Evolutionary conservation across 257 asterid genomes (phyloP), one percentile per base, ranked within the genome.

Genomic region (Plantago elongata): DNA sequence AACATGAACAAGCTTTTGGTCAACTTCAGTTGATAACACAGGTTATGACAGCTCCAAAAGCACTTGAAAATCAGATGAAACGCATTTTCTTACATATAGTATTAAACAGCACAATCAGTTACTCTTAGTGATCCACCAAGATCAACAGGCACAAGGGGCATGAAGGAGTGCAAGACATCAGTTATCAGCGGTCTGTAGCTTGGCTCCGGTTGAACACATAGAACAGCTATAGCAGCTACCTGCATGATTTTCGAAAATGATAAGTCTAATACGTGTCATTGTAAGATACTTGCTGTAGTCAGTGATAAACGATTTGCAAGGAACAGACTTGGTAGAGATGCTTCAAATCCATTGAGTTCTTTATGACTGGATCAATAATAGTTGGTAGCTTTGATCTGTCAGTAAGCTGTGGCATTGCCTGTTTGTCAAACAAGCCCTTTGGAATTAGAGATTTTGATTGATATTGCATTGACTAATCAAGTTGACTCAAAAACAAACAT

Each of bases 161-260:
- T 92, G 72, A 88, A 88, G 40, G 98, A 92, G 77, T 92, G 97
- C 71, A 88, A 75, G 67, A 92, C 98, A 30, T 88, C 98, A 0
- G 97, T 92, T 66, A 92, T 92, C 78, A 92, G 68, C 5, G 98
- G 98, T 58, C 98, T 73, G 57, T 92, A 92, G 64, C 98, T 86
- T 44, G 98, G 98, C 78, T 92, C 98, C 2, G 92, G 90, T 69
- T 92, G 98, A 62, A 92, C 90, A 62, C 98, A 92, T 15, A 92
- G 79, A 77, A 88, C 97, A 10, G 97, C 97, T 59, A 92, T 84
- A 15, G 98, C 98, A 65, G 97, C 98, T 83, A 91, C 98, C 98
- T 91, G 73, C 22, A 9, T 45, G 14, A 42, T 34, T 22, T 45
- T 13, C 43, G 65, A 30, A 55, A 57, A 9, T 9, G 1, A 45